Percentiles rank a stretch among this genome's conserved stretches.
phyloP scores from a whole-genome alignment of 768 basidiomycete species.

The Leccinum pellstonianum region DNA sequence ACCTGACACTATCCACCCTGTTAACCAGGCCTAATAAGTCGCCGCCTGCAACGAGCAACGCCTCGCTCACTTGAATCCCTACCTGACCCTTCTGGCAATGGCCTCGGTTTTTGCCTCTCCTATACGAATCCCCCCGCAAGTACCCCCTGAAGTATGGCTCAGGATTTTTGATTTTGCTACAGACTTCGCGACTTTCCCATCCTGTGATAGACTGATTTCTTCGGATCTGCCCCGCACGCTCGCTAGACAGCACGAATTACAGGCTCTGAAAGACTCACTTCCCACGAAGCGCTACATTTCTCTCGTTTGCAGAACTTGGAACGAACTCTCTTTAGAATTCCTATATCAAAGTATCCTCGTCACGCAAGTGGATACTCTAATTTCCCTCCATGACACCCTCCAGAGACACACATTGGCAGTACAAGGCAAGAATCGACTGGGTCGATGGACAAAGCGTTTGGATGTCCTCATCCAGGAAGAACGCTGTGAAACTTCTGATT shows the following conservation, averaged over 20 bases:
- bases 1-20: not conserved
- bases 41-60: not conserved
- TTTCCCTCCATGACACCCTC: constrained; percentile 17
- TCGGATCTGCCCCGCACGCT: constrained; percentile 23
- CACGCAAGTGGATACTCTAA: constrained; percentile 18
- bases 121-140: not conserved
- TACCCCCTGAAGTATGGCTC: constrained; percentile 33
- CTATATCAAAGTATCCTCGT: constrained; percentile 26
- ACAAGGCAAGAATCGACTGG: constrained; percentile 10
- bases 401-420: constrained; percentile 6
- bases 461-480: constrained; percentile 28
- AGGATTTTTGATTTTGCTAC: constrained; percentile 25
- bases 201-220: constrained; percentile 7
- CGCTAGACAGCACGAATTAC: constrained; percentile 16
- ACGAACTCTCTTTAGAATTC: constrained; percentile 20
- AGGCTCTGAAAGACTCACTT: constrained; percentile 21
- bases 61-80: not conserved
- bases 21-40: not conserved
- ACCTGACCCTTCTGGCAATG: constrained; percentile 10
- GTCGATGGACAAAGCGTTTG: constrained; percentile 30
- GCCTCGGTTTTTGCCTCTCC: not conserved
- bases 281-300: constrained; percentile 21
- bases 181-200: constrained; percentile 11
- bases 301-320: constrained; percentile 29
- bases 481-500: constrained; percentile 26